These are phyloP conservation scores for Tilletia indica DNA, from an alignment of 1,284 basidiomycete species.

Conservation along the genomic window DNA sequence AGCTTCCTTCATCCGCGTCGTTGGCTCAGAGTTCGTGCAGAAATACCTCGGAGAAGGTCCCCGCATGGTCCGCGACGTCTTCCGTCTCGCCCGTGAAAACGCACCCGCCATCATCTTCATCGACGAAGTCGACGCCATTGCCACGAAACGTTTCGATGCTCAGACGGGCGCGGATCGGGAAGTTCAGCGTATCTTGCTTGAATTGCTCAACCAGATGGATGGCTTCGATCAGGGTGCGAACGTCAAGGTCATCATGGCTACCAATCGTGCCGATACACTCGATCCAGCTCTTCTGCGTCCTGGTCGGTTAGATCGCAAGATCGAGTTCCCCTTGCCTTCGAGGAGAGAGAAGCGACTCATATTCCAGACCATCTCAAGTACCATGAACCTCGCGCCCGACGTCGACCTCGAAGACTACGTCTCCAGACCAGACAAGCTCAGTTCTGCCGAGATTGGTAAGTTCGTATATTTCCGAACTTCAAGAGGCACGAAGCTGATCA, in stretches of 20 bases:
- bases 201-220: conserved; percentile 98
- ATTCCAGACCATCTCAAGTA: conserved; percentile 94
- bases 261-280: conserved; percentile 55
- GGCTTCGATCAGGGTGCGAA: conserved; percentile 99
- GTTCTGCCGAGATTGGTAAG: conserved; percentile 80
- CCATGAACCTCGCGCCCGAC: conserved; percentile 97
- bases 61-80: conserved; percentile 99
- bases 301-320: conserved; percentile 95
- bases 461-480: too few relatives aligned
- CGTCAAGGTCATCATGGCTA: conserved; percentile 69
- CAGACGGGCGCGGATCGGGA: conserved; percentile 99
- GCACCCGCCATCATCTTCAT: conserved; percentile 99
- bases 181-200: conserved; percentile 97
- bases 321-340: conserved; percentile 94
- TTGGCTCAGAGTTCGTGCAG: conserved; percentile 97
- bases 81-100: conserved; percentile 94
- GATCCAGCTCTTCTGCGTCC: conserved; percentile 93
- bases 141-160: conserved; percentile 98
- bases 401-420: conserved; percentile 99
- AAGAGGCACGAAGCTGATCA: neutral
- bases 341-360: conserved; percentile 93
- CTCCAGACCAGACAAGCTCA: conserved; percentile 90
- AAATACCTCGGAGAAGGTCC: conserved; percentile 99
- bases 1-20: conserved; percentile 94
- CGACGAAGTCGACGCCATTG: conserved; percentile 98